Conservation (phyloP, 805 yeast species). For the Isabelozyma pseudorhagii region DNA sequence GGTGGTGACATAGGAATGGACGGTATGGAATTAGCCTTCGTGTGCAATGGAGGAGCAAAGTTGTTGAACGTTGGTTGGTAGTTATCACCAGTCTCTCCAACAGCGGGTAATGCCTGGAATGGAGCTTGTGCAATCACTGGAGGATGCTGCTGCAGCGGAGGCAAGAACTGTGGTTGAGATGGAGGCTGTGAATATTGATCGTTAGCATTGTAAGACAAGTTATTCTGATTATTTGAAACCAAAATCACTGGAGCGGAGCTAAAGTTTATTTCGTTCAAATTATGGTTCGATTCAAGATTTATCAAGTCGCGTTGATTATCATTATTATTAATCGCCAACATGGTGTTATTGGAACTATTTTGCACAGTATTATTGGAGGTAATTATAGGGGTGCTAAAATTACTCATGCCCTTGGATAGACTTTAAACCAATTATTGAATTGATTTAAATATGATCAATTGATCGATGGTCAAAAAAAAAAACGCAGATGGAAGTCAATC, state of each 20-base stretch:
- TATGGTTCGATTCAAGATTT: not conserved
- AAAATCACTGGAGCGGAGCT: not conserved
- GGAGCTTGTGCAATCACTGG: not conserved
- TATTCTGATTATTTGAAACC: not conserved
- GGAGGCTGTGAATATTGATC: not conserved
- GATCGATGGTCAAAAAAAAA: not conserved
- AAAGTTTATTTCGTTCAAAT: not conserved
- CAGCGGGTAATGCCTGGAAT: not conserved
- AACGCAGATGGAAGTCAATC: not conserved
- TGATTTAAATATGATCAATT: not conserved
- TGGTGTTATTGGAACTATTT: not conserved
- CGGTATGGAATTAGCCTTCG: not conserved
- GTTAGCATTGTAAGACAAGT: not conserved
- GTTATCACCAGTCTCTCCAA: not conserved
- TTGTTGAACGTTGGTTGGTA: not conserved
- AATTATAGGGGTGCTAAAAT: not conserved
- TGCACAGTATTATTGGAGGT: not conserved
- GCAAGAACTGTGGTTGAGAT: constrained; percentile 1
- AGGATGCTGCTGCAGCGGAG: not conserved
- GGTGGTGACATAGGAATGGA: not conserved
- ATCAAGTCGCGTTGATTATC: not conserved
- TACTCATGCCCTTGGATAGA: not conserved
- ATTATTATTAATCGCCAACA: not conserved
- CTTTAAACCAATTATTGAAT: not conserved
- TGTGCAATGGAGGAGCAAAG: not conserved